Conservation (phyloP, 2,329 filamentous ascomycete genomes). For the Aureobasidium uvarum region DNA sequence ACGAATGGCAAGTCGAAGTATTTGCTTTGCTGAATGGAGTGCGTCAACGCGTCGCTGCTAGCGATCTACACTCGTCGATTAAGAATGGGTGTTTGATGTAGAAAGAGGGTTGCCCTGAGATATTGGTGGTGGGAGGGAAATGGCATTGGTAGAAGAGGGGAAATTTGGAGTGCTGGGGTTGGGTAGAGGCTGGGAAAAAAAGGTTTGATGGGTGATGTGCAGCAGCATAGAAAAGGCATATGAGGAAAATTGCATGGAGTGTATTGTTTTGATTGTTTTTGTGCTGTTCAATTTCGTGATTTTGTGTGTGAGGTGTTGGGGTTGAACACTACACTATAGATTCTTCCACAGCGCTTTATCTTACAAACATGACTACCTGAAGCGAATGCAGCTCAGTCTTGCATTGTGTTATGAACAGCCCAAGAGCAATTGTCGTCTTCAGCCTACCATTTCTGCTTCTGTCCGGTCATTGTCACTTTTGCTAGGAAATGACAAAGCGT, state of each 20-base stretch:
- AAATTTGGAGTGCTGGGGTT: not conserved
- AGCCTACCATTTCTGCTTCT: too few species aligned
- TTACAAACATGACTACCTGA: too few species aligned
- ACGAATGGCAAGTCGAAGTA: slow-evolving; percentile 94
- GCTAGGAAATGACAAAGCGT: too few species aligned
- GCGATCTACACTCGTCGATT: slow-evolving; percentile 66
- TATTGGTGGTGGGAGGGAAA: not conserved
- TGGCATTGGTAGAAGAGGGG: not conserved
- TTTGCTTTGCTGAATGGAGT: slow-evolving; percentile 64
- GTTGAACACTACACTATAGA: too few species aligned
- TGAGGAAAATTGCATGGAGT: not conserved
- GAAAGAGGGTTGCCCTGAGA: not conserved
- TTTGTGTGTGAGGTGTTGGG: too few species aligned
- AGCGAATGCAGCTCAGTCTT: not conserved
- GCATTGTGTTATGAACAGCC: too few species aligned
- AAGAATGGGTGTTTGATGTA: slow-evolving; percentile 71
- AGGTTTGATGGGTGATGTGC: too few species aligned
- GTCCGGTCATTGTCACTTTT: too few species aligned
- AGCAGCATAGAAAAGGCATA: not conserved
- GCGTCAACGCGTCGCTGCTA: slow-evolving; percentile 64
- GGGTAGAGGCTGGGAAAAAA: not conserved
- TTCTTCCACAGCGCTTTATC: too few species aligned
- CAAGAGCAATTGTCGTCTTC: too few species aligned
- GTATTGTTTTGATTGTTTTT: not conserved
- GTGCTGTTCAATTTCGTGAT: not conserved